Conservation (phyloP, 768 basidiomycete genomes). For the Lanmaoa pseudosensibilis region DNA sequence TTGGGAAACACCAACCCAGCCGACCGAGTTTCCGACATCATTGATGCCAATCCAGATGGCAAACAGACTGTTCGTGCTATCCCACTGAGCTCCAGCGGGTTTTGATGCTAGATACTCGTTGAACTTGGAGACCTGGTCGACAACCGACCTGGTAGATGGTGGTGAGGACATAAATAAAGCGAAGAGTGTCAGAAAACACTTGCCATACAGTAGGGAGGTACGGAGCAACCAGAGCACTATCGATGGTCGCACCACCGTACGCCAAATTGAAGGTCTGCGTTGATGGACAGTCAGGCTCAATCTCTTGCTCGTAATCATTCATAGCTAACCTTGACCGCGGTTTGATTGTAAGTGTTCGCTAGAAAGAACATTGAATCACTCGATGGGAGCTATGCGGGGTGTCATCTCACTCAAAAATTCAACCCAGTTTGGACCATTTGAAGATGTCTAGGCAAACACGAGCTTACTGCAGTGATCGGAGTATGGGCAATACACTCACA, state of each 20-base stretch:
- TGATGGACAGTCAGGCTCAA: not conserved
- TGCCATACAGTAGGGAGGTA: slow-evolving; percentile 52
- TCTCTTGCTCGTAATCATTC: not conserved
- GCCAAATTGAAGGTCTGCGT: slow-evolving; percentile 63
- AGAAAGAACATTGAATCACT: slow-evolving; percentile 5
- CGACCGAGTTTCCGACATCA: slow-evolving; percentile 41
- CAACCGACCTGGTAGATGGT: slow-evolving; percentile 17
- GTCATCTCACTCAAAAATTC: slow-evolving; percentile 44
- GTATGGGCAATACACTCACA: slow-evolving; percentile 35
- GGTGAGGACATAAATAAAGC: not conserved
- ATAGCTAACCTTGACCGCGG: slow-evolving; percentile 44
- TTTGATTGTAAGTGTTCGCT: slow-evolving; percentile 58
- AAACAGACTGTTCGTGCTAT: slow-evolving; percentile 56
- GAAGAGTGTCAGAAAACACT: slow-evolving; percentile 29
- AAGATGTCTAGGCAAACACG: slow-evolving; percentile 44
- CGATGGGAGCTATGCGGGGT: not conserved
- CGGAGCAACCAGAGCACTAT: slow-evolving; percentile 55
- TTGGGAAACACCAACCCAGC: slow-evolving; percentile 18
- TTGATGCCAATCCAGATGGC: slow-evolving; percentile 75
- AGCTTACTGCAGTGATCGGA: not conserved
- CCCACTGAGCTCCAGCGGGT: slow-evolving; percentile 56
- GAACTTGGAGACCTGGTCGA: slow-evolving; percentile 64
- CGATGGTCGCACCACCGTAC: slow-evolving; percentile 66
- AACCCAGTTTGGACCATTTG: slow-evolving; percentile 67
- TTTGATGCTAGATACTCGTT: slow-evolving; percentile 45